Percentiles rank a stretch among this genome's conserved stretches.
These are phyloP conservation scores for Ustilago sp. DNA, from an alignment of 1,284 basidiomycete genomes.

Conservation along the genomic window DNA sequence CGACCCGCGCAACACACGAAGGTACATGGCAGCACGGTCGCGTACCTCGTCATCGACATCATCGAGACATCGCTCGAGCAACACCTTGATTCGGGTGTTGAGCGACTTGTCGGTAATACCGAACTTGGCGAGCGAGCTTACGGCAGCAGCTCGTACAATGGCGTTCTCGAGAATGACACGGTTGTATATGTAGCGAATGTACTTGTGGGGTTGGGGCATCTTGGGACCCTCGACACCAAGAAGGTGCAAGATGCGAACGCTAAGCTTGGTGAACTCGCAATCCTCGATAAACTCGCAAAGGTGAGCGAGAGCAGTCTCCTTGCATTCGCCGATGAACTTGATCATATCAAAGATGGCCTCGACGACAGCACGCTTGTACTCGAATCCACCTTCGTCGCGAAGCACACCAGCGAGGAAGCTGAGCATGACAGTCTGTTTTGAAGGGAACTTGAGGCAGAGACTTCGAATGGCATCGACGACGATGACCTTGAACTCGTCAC, in stretches of 20 bases:
- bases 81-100: conserved; percentile 85
- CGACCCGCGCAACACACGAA: conserved; percentile 79
- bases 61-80: conserved; percentile 82
- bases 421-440: conserved; percentile 81
- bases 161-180: conserved; percentile 98
- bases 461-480: conserved; percentile 98
- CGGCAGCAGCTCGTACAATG: conserved; percentile 95
- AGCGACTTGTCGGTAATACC: conserved; percentile 84
- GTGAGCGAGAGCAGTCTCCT: conserved; percentile 88
- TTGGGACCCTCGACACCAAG: conserved; percentile 96
- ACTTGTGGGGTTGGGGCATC: conserved; percentile 94
- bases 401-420: conserved; percentile 73
- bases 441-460: conserved; percentile 97
- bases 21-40: conserved; percentile 94
- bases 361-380: conserved; percentile 98
- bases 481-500: conserved; percentile 99
- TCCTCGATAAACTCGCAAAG: conserved; percentile 99
- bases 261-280: conserved; percentile 99
- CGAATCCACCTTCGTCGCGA: conserved; percentile 88
- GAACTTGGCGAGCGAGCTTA: conserved; percentile 94
- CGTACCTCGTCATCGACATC: conserved; percentile 99
- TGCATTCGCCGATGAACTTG: conserved; percentile 93
- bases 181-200: conserved; percentile 99
- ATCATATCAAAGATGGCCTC: conserved; percentile 99
- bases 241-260: conserved; percentile 93